A percentile compares a stretch with the other conserved stretches of the same genome.
These are phyloP conservation scores for Mycena capillaripes DNA, from an alignment of 768 basidiomycete genomes.

Conservation along the genomic window DNA sequence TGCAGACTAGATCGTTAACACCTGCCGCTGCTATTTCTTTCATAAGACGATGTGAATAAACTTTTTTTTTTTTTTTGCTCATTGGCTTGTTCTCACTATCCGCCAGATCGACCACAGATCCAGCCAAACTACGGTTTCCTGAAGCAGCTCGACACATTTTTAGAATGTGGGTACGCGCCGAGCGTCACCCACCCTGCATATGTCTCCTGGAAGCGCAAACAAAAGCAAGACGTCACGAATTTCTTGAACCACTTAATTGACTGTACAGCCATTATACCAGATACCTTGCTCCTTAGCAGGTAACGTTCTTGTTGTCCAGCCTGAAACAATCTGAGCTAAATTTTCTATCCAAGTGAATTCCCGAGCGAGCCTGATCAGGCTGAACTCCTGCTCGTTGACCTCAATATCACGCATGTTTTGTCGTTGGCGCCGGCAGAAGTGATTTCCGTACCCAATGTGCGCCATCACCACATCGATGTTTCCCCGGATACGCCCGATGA, in stretches of 20 bases:
- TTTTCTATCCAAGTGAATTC: constrained; percentile 59
- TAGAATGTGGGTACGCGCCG: constrained; percentile 63
- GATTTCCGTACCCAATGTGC: constrained; percentile 47
- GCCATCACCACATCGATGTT: constrained; percentile 58
- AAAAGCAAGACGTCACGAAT: constrained; percentile 64
- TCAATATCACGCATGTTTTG: constrained; percentile 67
- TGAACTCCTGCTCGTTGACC: constrained; percentile 62
- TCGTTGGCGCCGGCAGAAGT: constrained; percentile 68
- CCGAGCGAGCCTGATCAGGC: constrained; percentile 66
- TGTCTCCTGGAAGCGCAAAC: constrained; percentile 69
- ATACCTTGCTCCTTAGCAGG: constrained; percentile 69
- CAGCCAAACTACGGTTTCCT: constrained; percentile 69
- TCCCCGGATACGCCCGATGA: constrained; percentile 53
- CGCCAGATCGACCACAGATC: constrained; percentile 53
- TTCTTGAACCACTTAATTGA: constrained; percentile 68
- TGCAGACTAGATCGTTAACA: constrained; percentile 60
- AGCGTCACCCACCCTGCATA: constrained; percentile 60
- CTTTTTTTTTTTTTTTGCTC: constrained; percentile 14
- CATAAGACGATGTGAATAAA: constrained; percentile 61
- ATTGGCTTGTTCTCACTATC: constrained; percentile 11
- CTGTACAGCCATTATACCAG: constrained; percentile 64
- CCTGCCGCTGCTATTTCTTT: constrained; percentile 61
- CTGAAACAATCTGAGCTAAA: not conserved
- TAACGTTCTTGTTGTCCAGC: constrained; percentile 30
- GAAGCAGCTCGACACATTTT: constrained; percentile 70